These are phyloP conservation scores for Hypocrella siamensis DNA, from an alignment of 2,329 filamentous ascomycete species.

Conservation along the genomic window DNA sequence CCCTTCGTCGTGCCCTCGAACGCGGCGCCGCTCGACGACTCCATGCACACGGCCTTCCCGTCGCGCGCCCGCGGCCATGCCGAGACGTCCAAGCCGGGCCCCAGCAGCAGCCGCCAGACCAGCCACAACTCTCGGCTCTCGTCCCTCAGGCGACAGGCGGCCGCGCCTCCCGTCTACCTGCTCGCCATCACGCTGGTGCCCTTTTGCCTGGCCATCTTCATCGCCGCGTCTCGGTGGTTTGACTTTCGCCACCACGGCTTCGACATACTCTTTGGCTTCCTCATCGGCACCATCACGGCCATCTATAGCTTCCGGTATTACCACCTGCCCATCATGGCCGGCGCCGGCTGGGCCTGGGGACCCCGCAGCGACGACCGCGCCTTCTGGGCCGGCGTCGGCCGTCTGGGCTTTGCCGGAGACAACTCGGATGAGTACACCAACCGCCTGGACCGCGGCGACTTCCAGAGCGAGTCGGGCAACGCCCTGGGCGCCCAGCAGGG, in stretches of 20 bases:
- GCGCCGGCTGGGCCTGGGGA: slow-evolving; percentile 82
- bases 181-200: slow-evolving; percentile 56
- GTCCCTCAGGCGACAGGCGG: slow-evolving; percentile 49
- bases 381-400: slow-evolving; percentile 62
- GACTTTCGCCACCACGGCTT: slow-evolving; percentile 88
- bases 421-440: slow-evolving; percentile 15
- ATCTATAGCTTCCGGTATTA: slow-evolving; percentile 74
- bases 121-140: slow-evolving; percentile 17
- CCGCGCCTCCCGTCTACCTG: slow-evolving; percentile 69
- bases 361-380: slow-evolving; percentile 56
- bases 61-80: slow-evolving; percentile 40
- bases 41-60: slow-evolving; percentile 51
- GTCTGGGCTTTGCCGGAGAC: slow-evolving; percentile 36
- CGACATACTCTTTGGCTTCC: slow-evolving; percentile 73
- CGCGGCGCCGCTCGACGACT: slow-evolving; percentile 25
- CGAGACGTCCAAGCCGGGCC: slow-evolving; percentile 7
- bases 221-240: slow-evolving; percentile 73
- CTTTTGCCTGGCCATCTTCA: slow-evolving; percentile 61
- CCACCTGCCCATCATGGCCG: slow-evolving; percentile 58
- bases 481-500: too few relatives aligned
- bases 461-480: slow-evolving; percentile 13
- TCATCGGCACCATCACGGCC: slow-evolving; percentile 57
- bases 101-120: slow-evolving; percentile 8
- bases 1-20: slow-evolving; percentile 44
- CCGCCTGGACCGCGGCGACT: slow-evolving; percentile 8